These are phyloP conservation scores for Rhinocladiella mackenziei DNA, from an alignment of 2,329 filamentous ascomycete genomes.

Conservation along the genomic window DNA sequence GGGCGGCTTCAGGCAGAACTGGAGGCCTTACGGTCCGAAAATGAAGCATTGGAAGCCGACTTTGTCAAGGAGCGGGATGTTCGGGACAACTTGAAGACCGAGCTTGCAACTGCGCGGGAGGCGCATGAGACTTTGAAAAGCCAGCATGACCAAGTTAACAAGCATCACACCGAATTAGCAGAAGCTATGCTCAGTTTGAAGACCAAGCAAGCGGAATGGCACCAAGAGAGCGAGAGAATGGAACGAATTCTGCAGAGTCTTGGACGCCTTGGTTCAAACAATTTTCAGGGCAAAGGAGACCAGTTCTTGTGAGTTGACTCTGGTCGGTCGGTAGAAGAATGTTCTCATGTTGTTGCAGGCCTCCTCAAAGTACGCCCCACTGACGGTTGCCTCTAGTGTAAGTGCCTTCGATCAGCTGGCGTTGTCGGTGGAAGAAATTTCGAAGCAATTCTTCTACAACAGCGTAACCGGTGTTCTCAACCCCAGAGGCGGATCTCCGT, in stretches of 20 bases:
- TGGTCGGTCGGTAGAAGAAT: constrained; percentile 10
- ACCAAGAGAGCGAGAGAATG: constrained; percentile 49
- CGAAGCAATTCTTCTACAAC: constrained; percentile 49
- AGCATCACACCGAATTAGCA: constrained; percentile 19
- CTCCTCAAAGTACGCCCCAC: constrained; percentile 6
- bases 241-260: constrained; percentile 49
- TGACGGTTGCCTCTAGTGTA: constrained; percentile 38
- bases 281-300: constrained; percentile 48
- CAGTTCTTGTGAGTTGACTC: constrained; percentile 48
- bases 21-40: constrained; percentile 26
- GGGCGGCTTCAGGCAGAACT: constrained; percentile 24
- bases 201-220: constrained; percentile 48
- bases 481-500: not conserved
- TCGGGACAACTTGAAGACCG: constrained; percentile 15
- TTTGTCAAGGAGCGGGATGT: constrained; percentile 22
- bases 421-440: constrained; percentile 50
- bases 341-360: constrained; percentile 10
- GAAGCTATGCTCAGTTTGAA: constrained; percentile 35
- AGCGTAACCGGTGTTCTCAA: constrained; percentile 34
- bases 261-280: constrained; percentile 42
- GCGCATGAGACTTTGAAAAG: constrained; percentile 19
- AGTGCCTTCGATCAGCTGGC: constrained; percentile 51
- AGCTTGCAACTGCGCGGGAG: constrained; percentile 22
- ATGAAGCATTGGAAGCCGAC: constrained; percentile 25
- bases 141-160: constrained; percentile 20